Conservation (phyloP, 2,329 filamentous ascomycete genomes). For the Lachnellula subtilissima region DNA sequence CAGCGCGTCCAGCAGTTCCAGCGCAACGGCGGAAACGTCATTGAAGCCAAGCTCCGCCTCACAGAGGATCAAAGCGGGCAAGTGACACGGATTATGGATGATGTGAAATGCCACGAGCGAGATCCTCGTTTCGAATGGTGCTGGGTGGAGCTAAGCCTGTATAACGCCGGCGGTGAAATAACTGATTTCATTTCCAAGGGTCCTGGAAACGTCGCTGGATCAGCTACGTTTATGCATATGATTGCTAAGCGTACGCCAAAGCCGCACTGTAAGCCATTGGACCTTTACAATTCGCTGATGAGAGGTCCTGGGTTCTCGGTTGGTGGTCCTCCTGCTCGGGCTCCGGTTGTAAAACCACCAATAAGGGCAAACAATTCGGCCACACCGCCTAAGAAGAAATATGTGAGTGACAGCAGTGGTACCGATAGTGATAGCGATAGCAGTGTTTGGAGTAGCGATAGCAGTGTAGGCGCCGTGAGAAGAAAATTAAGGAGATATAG, state of each 20-base stretch:
- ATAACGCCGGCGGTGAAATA: conserved; percentile 8
- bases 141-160: conserved; percentile 19
- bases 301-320: not conserved
- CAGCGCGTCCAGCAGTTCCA: conserved; percentile 11
- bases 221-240: conserved; percentile 16
- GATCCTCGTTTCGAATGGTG: conserved; percentile 24
- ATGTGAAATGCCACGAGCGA: conserved; percentile 11
- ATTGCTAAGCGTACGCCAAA: conserved; percentile 16
- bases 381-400: conserved; percentile 2
- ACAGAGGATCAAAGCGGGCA: conserved; percentile 19
- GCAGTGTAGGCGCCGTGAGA: conserved; percentile 7
- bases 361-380: not conserved
- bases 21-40: conserved; percentile 8
- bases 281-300: conserved; percentile 12
- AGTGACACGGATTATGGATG: conserved; percentile 20
- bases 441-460: not conserved
- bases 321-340: not conserved
- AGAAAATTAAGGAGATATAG: conserved; percentile 6
- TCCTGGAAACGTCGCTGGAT: not conserved
- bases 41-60: conserved; percentile 17
- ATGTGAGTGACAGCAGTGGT: conserved; percentile 6
- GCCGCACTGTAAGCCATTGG: conserved; percentile 7
- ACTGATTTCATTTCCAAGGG: not conserved
- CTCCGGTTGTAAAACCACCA: not conserved
- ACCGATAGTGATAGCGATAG: conserved; percentile 8